Evolutionary conservation across 2,329 filamentous ascomycete genomes (phyloP), one percentile per base, ranked within the genome.

Genomic region (Scopulariopsis brevicaulis): DNA sequence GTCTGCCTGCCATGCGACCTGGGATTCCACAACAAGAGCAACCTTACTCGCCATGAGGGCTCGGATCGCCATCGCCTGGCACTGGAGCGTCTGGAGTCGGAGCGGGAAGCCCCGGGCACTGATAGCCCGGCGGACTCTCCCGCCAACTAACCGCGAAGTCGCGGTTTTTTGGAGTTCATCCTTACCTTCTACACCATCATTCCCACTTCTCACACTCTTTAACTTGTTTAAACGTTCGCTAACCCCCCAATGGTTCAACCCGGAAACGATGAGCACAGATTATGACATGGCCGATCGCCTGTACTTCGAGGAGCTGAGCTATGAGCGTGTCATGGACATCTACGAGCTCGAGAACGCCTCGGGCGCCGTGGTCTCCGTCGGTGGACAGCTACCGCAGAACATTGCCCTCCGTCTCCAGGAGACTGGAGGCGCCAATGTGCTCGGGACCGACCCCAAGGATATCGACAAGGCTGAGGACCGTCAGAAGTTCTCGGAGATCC

Each of bases 381-480:
- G 94, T 68, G 94, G 94, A 51, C 94, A 99, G 74, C 82, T 97
- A 60, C 92, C 94, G 2, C 94, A 99, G 75, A 97, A 97, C 77
- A 96, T 97, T 68, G 94, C 94, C 4, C 85, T 97, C 54, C 88
- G 90, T 64, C 83, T 99, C 4, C 93, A 97, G 75, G 90, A 97
- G 70, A 86, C 84, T 56, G 94, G 94, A 57, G 87, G 89, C 60
- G 93, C 93, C 59, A 92, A 91, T 61, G 84, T 99, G 58, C 84
- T 99, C 8, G 94, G 94, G 65, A 99, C 94, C 0, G 83, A 97
- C 67, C 94, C 94, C 43, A 81, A 85, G 67, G 90, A 97, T 68
- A 99, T 99, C 64, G 94, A 99, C 81, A 95, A 92, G 77, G 94
- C 94, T 53, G 94, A 99, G 74, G 92, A 99, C 71, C 85, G 94